These are phyloP conservation scores for Sarocladium strictum DNA, from an alignment of 2,329 filamentous ascomycete genomes.

Conservation along the genomic window DNA sequence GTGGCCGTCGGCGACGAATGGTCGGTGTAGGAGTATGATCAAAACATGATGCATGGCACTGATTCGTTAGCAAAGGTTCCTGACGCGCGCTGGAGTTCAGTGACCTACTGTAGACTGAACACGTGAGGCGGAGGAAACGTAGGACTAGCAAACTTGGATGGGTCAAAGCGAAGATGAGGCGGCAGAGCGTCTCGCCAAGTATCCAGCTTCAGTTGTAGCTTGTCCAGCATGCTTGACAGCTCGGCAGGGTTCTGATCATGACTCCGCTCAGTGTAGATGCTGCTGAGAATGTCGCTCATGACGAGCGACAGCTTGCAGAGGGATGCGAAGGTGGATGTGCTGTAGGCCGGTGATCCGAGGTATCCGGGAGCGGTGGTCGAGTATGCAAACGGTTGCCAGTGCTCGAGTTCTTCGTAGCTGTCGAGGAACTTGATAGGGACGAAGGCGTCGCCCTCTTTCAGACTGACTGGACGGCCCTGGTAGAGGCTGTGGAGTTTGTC, in stretches of 20 bases:
- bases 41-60: constrained; percentile 44
- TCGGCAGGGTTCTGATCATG: constrained; percentile 27
- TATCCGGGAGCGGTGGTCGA: constrained; percentile 20
- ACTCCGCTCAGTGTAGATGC: constrained; percentile 37
- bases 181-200: constrained; percentile 37
- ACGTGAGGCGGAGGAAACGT: constrained; percentile 35
- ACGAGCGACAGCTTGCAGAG: constrained; percentile 39
- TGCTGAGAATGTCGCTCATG: constrained; percentile 38
- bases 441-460: constrained; percentile 38
- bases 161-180: constrained; percentile 32
- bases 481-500: constrained; percentile 52
- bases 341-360: constrained; percentile 32
- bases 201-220: constrained; percentile 33
- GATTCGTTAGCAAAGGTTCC: background rate
- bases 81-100: background rate
- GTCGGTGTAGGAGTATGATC: constrained; percentile 46
- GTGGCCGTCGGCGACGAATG: constrained; percentile 44
- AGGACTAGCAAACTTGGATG: constrained; percentile 19
- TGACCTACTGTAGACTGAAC: constrained; percentile 31
- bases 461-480: constrained; percentile 42
- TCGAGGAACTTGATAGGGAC: constrained; percentile 43
- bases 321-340: constrained; percentile 34
- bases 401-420: constrained; percentile 46
- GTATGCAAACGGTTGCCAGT: constrained; percentile 41
- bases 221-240: constrained; percentile 28